Conservation (phyloP, 495 filamentous ascomycete species). For the Neurospora sp. region DNA sequence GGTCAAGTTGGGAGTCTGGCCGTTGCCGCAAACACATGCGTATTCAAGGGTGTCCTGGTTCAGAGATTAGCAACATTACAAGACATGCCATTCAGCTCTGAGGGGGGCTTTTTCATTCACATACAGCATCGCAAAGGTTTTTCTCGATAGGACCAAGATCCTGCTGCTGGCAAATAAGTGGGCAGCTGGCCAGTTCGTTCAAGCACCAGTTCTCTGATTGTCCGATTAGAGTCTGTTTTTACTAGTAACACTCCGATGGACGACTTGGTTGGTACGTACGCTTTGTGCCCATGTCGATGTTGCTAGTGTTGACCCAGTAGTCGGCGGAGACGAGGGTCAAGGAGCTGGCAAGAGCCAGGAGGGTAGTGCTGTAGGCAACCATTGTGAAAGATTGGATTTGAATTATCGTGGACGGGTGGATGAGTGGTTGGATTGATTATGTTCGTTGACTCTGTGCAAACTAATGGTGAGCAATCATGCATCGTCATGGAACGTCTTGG, state of each 20-base stretch:
- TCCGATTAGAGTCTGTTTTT: conserved; percentile 13
- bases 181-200: conserved; percentile 56
- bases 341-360: conserved; percentile 37
- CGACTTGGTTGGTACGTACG: conserved; percentile 18
- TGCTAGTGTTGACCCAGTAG: conserved; percentile 50
- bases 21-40: conserved; percentile 67
- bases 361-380: conserved; percentile 33
- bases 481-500: background rate
- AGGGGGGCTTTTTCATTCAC: conserved; percentile 16
- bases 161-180: conserved; percentile 67
- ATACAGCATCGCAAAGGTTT: conserved; percentile 67
- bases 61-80: background rate
- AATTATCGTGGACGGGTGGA: background rate
- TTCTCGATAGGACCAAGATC: conserved; percentile 36
- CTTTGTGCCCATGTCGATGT: conserved; percentile 37
- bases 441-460: background rate
- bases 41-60: conserved; percentile 57
- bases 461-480: background rate
- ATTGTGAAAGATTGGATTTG: conserved; percentile 21
- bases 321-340: conserved; percentile 30
- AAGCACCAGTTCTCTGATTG: conserved; percentile 57
- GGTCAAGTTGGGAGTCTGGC: conserved; percentile 59
- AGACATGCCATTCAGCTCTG: background rate
- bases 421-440: background rate
- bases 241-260: background rate